phyloP scores from a whole-genome alignment of 768 basidiomycete species.

The Mycena filopes region DNA sequence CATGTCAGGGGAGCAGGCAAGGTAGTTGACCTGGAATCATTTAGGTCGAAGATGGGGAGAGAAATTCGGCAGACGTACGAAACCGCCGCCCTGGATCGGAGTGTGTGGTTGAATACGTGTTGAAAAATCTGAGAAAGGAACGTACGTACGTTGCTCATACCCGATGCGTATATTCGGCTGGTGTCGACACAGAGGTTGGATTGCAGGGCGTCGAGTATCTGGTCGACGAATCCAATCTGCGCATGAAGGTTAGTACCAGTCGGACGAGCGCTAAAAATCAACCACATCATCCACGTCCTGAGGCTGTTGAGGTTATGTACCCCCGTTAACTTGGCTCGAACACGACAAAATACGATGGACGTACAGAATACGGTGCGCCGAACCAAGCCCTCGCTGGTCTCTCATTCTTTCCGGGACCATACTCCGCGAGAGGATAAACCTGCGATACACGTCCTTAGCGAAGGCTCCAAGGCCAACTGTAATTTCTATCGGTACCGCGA shows the following conservation, averaged over 20 bases:
- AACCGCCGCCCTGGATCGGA: constrained; percentile 30
- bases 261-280: neutral
- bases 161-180: constrained; percentile 33
- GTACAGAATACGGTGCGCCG: constrained; percentile 34
- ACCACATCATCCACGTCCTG: constrained; percentile 32
- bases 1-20: constrained; percentile 30
- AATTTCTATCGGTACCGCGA: constrained; percentile 20
- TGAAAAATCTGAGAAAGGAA: too few species aligned
- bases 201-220: constrained; percentile 19
- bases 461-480: neutral
- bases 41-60: neutral
- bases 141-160: constrained; percentile 35
- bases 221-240: constrained; percentile 30
- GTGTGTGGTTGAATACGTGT: too few species aligned
- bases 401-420: constrained; percentile 28
- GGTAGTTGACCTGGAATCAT: constrained; percentile 26
- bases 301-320: constrained; percentile 2
- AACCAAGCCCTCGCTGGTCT: constrained; percentile 25
- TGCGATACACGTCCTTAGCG: neutral
- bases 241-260: neutral
- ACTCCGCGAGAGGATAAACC: constrained; percentile 32
- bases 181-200: constrained; percentile 34
- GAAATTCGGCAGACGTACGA: constrained; percentile 25
- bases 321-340: neutral
- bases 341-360: neutral